Evolutionary conservation across 768 basidiomycete genomes (phyloP), one percentile per base, ranked within the genome.

Genomic region (Tylopilus sp.): DNA sequence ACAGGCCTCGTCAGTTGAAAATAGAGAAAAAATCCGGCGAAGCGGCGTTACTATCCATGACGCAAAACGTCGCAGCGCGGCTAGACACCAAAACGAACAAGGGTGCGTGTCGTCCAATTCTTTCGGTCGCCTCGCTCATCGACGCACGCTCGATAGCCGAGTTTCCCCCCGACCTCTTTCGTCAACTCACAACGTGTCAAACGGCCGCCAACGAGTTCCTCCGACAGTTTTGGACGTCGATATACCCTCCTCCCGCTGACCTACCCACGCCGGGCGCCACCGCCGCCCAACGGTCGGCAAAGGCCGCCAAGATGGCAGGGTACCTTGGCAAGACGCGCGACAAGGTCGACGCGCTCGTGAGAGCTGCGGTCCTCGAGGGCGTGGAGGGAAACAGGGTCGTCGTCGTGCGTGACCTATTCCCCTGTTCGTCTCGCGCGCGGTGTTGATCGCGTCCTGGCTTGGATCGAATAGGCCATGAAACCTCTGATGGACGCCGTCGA

Each of bases 181-280:
- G 83, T 50, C 86, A 93, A 72, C 87, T 98, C 82, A 84, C 82
- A 16, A 89, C 89, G 0, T 92, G 90, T 63, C 93, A 97, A 64
- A 92, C 92, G 1, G 88, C 95, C 4, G 87, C 95, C 12, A 94
- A 92, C 63, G 97, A 99, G 66, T 97, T 98, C 68, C 76, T 99
- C 14, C 85, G 96, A 26, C 97, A 98, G 67, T 98, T 93, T 67
- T 98, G 95, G 94, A 80, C 86, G 3, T 82, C 92, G 2, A 81
- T 89, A 45, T 88, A 92, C 57, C n/a, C n/a, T n/a, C 83, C 87
- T 7, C 70, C 78, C 1, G 73, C 78, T 17, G 89, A 89, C 45
- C 61, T 74, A 17, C 78, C 79, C 49, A 75, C 79, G 0, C 66
- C n/a, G n/a, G n/a, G n/a, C n/a, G n/a, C n/a, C n/a, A n/a, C n/a